Conservation (phyloP, 2,329 filamentous ascomycete species). For the Arthrobotrys entomopaga region DNA sequence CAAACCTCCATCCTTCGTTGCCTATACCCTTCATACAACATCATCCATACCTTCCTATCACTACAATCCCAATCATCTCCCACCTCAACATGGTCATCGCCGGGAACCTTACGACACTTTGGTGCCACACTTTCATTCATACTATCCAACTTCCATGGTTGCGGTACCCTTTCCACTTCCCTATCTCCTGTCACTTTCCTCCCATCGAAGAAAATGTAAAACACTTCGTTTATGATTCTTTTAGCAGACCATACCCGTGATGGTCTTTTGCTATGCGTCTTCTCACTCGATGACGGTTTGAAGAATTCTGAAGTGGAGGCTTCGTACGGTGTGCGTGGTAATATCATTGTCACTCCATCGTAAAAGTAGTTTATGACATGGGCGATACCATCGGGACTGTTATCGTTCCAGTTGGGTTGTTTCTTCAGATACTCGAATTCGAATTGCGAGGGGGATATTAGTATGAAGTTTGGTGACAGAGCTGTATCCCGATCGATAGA, state of each 20-base stretch:
- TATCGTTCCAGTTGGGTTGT: not conserved
- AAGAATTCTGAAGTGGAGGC: constrained; percentile 55
- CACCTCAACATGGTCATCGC: not conserved
- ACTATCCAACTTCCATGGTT: constrained; percentile 48
- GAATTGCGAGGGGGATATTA: constrained; percentile 51
- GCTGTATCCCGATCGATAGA: not conserved
- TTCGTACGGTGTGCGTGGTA: constrained; percentile 56
- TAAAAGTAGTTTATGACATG: constrained; percentile 46
- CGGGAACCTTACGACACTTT: constrained; percentile 23
- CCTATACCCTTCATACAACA: constrained; percentile 66
- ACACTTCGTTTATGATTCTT: constrained; percentile 16
- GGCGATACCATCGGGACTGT: constrained; percentile 5
- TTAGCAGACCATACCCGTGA: constrained; percentile 10
- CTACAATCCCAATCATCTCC: constrained; percentile 28
- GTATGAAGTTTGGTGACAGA: constrained; percentile 46
- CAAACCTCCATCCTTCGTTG: constrained; percentile 67
- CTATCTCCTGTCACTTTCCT: not conserved
- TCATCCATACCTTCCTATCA: constrained; percentile 63
- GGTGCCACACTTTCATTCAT: constrained; percentile 54
- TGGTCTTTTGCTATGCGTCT: not conserved
- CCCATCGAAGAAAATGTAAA: constrained; percentile 46
- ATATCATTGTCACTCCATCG: constrained; percentile 43
- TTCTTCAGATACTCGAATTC: constrained; percentile 39
- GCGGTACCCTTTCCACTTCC: constrained; percentile 26
- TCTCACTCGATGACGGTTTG: not conserved